Evolutionary conservation across 805 yeast species (phyloP).

Genomic region (Pichia californica): DNA sequence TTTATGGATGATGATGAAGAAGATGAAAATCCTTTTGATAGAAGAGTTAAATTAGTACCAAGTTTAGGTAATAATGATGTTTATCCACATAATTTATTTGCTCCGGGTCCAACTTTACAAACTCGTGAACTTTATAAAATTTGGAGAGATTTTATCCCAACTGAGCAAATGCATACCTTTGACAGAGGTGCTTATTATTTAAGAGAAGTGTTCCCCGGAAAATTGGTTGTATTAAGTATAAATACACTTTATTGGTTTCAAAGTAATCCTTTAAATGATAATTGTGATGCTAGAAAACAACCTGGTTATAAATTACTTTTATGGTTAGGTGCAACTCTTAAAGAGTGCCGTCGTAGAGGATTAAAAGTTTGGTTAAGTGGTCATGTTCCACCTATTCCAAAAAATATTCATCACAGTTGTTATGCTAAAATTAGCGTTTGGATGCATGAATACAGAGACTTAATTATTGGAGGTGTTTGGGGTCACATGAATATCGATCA

Average conservation of each 20-base stretch:
- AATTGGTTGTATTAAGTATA: constrained; percentile 70
- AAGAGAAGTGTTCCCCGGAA: constrained; percentile 71
- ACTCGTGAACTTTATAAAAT: constrained; percentile 69
- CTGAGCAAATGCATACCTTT: constrained; percentile 69
- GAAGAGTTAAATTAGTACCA: constrained; percentile 49
- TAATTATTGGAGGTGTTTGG: constrained; percentile 74
- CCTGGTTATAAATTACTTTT: constrained; percentile 74
- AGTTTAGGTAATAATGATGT: constrained; percentile 84
- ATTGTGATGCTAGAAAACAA: constrained; percentile 62
- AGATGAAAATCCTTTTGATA: constrained; percentile 19
- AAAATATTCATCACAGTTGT: constrained; percentile 69
- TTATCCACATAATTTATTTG: constrained; percentile 78
- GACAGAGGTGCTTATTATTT: constrained; percentile 70
- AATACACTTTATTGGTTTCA: constrained; percentile 72
- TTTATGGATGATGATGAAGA: constrained; percentile 44
- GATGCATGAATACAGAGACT: constrained; percentile 78
- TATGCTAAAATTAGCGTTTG: constrained; percentile 71
- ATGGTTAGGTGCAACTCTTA: constrained; percentile 72
- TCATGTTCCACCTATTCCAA: constrained; percentile 82
- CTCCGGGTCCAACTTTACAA: constrained; percentile 85
- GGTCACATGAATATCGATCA: constrained; percentile 93
- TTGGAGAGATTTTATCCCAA: constrained; percentile 71
- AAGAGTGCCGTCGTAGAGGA: constrained; percentile 63
- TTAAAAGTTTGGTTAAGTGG: constrained; percentile 87
- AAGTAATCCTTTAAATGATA: constrained; percentile 76